Evolutionary conservation across 164 flowering plant species (phyloP).

Genomic region (Annona cherimola): DNA sequence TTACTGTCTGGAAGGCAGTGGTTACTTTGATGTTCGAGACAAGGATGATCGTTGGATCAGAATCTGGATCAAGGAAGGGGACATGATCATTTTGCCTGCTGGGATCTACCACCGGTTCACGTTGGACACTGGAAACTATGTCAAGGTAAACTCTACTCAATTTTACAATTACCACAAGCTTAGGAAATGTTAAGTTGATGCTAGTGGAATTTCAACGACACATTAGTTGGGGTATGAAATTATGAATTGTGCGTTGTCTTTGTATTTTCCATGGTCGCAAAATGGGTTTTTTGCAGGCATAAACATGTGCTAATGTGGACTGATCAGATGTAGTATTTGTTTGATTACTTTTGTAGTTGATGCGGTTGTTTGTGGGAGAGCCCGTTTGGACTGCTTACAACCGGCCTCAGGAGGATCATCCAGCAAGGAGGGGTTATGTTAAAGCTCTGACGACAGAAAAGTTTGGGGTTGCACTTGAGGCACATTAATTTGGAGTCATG

Average conservation of each 20-base stretch:
- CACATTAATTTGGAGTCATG: conserved; percentile 34
- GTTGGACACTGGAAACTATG: conserved; percentile 66
- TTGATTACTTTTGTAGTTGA: conserved; percentile 41
- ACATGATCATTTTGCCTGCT: conserved; percentile 79
- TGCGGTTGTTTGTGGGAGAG: conserved; percentile 88
- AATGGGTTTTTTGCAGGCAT: neutral
- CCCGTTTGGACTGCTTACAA: conserved; percentile 86
- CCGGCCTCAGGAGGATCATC: conserved; percentile 89
- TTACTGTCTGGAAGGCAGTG: conserved; percentile 85
- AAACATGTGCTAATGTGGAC: neutral
- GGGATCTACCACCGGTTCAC: conserved; percentile 98
- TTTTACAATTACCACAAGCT: too few species aligned
- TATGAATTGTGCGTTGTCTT: neutral
- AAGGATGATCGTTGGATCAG: conserved; percentile 88
- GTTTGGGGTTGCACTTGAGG: conserved; percentile 37
- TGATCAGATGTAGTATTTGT: neutral
- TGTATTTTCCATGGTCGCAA: too few species aligned
- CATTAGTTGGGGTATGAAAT: neutral
- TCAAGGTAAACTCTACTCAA: conserved; percentile 46
- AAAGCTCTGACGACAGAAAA: conserved; percentile 25
- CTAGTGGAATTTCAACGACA: neutral
- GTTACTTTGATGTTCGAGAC: conserved; percentile 87
- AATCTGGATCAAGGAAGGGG: conserved; percentile 77
- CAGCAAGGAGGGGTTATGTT: conserved; percentile 65
- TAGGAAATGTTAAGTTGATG: too few species aligned